Conservation (phyloP, 2,329 filamentous ascomycete species). For the Arthrobotrys sinensis region DNA sequence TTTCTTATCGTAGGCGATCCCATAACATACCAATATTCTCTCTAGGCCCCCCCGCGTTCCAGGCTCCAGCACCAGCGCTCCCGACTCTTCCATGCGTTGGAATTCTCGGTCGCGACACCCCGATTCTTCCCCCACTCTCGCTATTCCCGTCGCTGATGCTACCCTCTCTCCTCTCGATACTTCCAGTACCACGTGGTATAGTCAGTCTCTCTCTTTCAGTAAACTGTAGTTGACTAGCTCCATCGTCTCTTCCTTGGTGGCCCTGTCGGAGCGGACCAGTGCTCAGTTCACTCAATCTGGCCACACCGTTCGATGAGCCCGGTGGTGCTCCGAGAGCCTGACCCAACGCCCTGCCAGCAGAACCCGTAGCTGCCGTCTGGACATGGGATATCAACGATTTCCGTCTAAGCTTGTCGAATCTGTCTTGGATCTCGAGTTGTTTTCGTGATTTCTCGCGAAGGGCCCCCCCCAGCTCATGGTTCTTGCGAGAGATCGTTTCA, state of each 20-base stretch:
- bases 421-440: constrained; percentile 77
- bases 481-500: constrained; percentile 77
- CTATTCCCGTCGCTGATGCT: constrained; percentile 50
- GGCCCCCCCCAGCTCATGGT: constrained; percentile 78
- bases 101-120: constrained; percentile 14
- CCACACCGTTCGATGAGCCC: constrained; percentile 21
- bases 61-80: constrained; percentile 1
- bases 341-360: constrained; percentile 66
- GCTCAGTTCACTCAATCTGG: constrained; percentile 17
- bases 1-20: neutral
- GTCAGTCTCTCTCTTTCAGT: constrained; percentile 38
- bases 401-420: constrained; percentile 75
- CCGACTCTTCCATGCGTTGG: constrained; percentile 35
- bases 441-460: constrained; percentile 80
- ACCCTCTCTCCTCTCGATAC: constrained; percentile 31
- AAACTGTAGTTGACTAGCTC: constrained; percentile 5
- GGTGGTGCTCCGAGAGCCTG: constrained; percentile 6
- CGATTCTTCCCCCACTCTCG: constrained; percentile 29
- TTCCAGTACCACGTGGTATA: constrained; percentile 23
- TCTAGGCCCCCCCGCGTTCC: constrained; percentile 1
- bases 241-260: constrained; percentile 9
- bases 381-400: constrained; percentile 73
- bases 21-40: constrained; percentile 33
- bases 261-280: neutral
- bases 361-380: constrained; percentile 72